Evolutionary conservation across 208 protist species (phyloP), one percentile per base, ranked within the genome.

Genomic region (Leishmania martiniquensis): DNA sequence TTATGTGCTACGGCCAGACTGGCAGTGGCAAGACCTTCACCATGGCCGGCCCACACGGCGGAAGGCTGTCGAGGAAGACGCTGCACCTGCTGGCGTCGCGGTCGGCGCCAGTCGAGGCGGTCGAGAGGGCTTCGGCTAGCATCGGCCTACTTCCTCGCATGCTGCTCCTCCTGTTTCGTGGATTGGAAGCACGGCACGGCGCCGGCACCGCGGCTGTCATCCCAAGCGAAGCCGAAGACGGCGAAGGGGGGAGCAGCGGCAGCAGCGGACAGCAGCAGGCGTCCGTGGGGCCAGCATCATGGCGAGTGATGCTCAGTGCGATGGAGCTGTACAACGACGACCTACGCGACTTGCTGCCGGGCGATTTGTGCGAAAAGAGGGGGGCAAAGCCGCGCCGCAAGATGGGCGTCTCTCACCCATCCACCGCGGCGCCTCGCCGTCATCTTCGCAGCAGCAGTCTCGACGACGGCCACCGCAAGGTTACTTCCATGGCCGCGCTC

Each of bases 1-100:
- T 98, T 22, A 76, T 98, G 42, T 95, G 93, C 73, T 98, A 98
- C 80, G 96, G 96, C 3, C 96, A 98, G 86, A 98, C 92, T 65
- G 93, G 97, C 7, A 95, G 91, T 34, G 98, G 98, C 22, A 98
- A 98, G 76, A 98, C 95, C 10, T 90, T 96, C 87, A 97, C 91
- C 17, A 89, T 97, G 80, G 47, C 96, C 37, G 93, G 93, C 20
- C 83, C 89, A 44, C 65, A 70, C 25, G 88, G 87, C 0, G 91
- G 87, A 9, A 51, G 32, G 22, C 68, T 80, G 15, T 49, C 37
- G 5, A 68, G 60, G 47, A 80, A 74, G n/a, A 44, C 71, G 42
- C 62, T 77, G 72, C 52, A 67, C 44, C 72, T 70, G 81, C 45
- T 77, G 37, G 44, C 39, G 29, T 60, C 74, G 34, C 62, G 32